Evolutionary conservation across 148 eudicot species (phyloP).

Genomic region (Rhododendron williamsianum): DNA sequence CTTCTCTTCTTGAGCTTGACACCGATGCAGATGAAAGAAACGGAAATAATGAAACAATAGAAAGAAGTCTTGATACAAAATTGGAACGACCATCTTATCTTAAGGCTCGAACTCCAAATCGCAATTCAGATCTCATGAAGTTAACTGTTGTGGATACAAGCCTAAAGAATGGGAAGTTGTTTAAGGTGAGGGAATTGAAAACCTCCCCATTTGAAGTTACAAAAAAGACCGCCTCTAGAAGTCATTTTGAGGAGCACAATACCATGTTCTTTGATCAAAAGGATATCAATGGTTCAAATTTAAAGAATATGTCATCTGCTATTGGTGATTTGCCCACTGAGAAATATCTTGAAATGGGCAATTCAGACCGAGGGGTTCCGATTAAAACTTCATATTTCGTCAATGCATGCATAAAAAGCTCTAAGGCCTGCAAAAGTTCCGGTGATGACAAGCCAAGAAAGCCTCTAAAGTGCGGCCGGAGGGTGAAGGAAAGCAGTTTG

Average conservation of each 20-base stretch:
- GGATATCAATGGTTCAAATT: not conserved
- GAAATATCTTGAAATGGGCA: constrained; percentile 3
- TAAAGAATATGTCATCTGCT: not conserved
- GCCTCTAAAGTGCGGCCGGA: constrained; percentile 6
- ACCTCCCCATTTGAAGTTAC: constrained; percentile 19
- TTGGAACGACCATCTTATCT: constrained; percentile 27
- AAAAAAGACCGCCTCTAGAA: not conserved
- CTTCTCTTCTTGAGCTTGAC: constrained; percentile 55
- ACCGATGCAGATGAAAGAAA: constrained; percentile 27
- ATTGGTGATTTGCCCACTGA: constrained; percentile 1
- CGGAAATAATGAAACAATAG: constrained; percentile 23
- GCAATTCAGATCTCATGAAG: constrained; percentile 12
- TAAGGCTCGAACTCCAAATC: constrained; percentile 39
- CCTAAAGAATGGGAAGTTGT: constrained; percentile 21
- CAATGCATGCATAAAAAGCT: not conserved
- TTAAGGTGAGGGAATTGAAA: constrained; percentile 28
- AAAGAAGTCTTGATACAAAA: constrained; percentile 14
- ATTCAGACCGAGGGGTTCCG: not conserved
- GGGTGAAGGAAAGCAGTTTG: constrained; percentile 15
- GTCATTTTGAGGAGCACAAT: constrained; percentile 8
- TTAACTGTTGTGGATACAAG: constrained; percentile 44
- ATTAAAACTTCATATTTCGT: not conserved
- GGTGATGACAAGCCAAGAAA: constrained; percentile 16
- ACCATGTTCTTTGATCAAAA: not conserved
- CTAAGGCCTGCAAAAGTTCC: not conserved